Conservation (phyloP, 805 yeast species). For the Starmerella vaccinii region DNA sequence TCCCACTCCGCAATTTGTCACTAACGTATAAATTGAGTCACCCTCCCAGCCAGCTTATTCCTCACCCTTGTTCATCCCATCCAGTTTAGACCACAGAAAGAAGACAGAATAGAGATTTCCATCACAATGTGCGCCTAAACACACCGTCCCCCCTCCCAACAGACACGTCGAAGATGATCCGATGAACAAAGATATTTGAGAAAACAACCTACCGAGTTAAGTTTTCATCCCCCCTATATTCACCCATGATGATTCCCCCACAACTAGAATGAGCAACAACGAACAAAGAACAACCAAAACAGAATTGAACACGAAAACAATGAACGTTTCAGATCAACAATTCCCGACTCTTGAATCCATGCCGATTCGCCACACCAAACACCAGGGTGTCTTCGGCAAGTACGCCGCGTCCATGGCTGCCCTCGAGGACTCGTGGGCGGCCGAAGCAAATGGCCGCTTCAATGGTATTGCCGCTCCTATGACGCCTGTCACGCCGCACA, state of each 20-base stretch:
- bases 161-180: constrained; percentile 10
- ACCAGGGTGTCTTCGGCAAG: constrained; percentile 30
- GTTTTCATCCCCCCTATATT: constrained; percentile 9
- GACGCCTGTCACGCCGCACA: constrained; percentile 21
- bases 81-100: constrained; percentile 15
- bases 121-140: constrained; percentile 21
- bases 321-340: constrained; percentile 1
- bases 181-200: constrained; percentile 10
- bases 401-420: constrained; percentile 29
- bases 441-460: constrained; percentile 9
- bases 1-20: constrained; percentile 10
- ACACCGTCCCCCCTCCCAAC: constrained; percentile 8
- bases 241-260: constrained; percentile 11
- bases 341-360: constrained; percentile 1
- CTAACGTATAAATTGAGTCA: constrained; percentile 16
- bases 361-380: constrained; percentile 22
- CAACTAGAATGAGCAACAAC: constrained; percentile 3
- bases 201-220: background rate
- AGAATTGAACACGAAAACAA: constrained; percentile 8
- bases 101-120: constrained; percentile 2
- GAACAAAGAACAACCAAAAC: constrained; percentile 2
- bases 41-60: background rate
- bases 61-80: constrained; percentile 14
- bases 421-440: constrained; percentile 23
- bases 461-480: constrained; percentile 1